Base-by-base conservation (phyloP, 139 green algal species). In the Deuterostichococcus epilithicus region DNA sequence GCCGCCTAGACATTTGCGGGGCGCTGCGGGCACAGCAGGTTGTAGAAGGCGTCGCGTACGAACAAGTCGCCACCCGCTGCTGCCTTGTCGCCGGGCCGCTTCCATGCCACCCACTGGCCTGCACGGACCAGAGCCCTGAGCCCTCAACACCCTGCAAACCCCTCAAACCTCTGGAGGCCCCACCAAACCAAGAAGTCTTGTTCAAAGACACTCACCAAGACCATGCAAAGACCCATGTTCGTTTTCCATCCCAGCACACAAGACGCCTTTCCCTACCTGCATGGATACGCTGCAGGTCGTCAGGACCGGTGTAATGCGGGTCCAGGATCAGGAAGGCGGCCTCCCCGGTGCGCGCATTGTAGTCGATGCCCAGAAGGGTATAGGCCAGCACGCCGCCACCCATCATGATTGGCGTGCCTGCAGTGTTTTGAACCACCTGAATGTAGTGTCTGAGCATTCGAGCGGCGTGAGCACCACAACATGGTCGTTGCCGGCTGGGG, bases 301-400 rank as follows among this genome's bases (percentile, higher is more conserved):
- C 86, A 76, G 68, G 76, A 32, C 94, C 95, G 0, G 90, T 98
- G 83, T 97, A 98, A 82, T 98, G 95, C 0, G 95, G 95, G 82
- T 98, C 95, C 35, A 98, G 86, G 39, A 98, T 98, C 8, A 98
- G 85, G 78, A 98, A 98, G 0, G 91, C 91, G 37, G 83, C 90
- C 33, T 97, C 90, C 6, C 94, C 95, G 3, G 88, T 97, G 15
- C 60, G 35, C 78, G 95, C 91, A 72, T 97, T 88, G 67, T 90
- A 97, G n/a, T 91, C 85, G 13, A 98, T 88, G 1, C 94, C 94
- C 38, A 98, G 83, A 42, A 98, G 86, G 5, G 95, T 98, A 87
- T 98, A 98, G 0, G 95, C 95, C 39, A 98, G 86, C 82, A 98
- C 94, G 13, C 95, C 95, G 10, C 95, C 95, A 30, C 94, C 93